These are phyloP conservation scores for Scedosporium minutisporum DNA, from an alignment of 2,329 filamentous ascomycete genomes.

Conservation along the genomic window DNA sequence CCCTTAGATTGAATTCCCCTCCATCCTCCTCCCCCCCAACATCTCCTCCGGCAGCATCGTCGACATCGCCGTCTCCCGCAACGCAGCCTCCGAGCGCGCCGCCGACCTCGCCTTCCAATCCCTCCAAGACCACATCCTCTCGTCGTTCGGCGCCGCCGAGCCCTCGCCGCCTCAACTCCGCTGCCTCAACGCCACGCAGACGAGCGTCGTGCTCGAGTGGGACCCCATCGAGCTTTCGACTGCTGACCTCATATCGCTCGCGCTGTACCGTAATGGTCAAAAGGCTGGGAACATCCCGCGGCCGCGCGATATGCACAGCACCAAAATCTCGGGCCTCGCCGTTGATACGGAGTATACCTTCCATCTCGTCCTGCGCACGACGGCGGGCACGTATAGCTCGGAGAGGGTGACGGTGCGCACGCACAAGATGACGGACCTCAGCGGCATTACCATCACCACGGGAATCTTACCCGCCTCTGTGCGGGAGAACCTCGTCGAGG, in stretches of 20 bases:
- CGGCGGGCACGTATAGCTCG: conserved; percentile 75
- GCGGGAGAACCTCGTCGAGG: conserved; percentile 62
- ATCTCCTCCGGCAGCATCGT: conserved; percentile 96
- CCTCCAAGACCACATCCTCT: conserved; percentile 83
- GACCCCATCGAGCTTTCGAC: conserved; percentile 89
- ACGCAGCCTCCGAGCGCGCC: conserved; percentile 65
- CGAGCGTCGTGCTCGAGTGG: conserved; percentile 97
- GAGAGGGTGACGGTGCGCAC: conserved; percentile 80
- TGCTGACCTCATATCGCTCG: conserved; percentile 79
- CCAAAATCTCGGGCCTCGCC: conserved; percentile 93
- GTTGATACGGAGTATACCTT: conserved; percentile 95
- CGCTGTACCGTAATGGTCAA: conserved; percentile 88
- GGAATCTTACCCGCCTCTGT: conserved; percentile 69
- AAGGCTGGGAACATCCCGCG: conserved; percentile 93
- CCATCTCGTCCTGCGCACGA: conserved; percentile 83
- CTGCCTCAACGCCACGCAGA: conserved; percentile 95
- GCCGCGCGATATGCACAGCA: conserved; percentile 78
- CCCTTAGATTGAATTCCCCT: conserved; percentile 89
- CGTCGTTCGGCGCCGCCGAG: conserved; percentile 72
- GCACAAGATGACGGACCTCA: conserved; percentile 97
- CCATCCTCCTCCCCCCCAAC: conserved; percentile 88
- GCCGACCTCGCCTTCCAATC: conserved; percentile 67
- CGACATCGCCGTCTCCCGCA: conserved; percentile 90
- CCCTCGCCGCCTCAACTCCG: conserved; percentile 71
- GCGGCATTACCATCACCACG: conserved; percentile 87